A percentile compares a stretch with the other conserved stretches of the same genome.
phyloP scores from a whole-genome alignment of 352 stramenopile genomes.

The Phytophthora capsici region DNA sequence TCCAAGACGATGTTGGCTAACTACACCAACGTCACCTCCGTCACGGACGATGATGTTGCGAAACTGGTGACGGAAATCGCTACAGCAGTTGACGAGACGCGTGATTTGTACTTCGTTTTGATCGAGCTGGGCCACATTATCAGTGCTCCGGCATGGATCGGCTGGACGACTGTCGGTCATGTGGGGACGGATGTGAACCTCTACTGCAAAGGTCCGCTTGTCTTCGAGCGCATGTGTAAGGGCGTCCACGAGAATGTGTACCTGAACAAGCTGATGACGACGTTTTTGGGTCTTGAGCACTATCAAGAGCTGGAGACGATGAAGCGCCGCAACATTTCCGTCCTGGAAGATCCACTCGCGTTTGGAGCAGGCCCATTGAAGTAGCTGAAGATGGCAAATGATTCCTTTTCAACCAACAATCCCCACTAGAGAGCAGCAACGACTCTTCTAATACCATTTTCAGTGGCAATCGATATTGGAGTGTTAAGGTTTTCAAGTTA shows the following conservation, averaged over 20 bases:
- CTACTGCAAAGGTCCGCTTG: conserved; percentile 67
- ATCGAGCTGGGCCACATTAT: conserved; percentile 60
- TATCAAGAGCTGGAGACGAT: conserved; percentile 64
- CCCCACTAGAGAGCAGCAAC: too few relatives aligned
- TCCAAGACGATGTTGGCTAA: conserved; percentile 47
- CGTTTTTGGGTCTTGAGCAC: conserved; percentile 68
- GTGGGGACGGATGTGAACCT: conserved; percentile 77
- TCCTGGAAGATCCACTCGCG: conserved; percentile 29
- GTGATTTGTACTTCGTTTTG: conserved; percentile 49
- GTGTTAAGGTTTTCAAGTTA: too few relatives aligned
- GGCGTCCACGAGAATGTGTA: conserved; percentile 73
- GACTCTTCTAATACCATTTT: too few relatives aligned
- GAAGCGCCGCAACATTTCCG: conserved; percentile 49
- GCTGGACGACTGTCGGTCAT: conserved; percentile 70
- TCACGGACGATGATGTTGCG: conserved; percentile 34
- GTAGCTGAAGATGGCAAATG: too few relatives aligned
- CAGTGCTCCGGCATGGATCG: conserved; percentile 47
- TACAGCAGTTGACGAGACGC: conserved; percentile 47
- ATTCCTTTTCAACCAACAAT: too few relatives aligned
- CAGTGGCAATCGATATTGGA: too few relatives aligned
- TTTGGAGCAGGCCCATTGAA: conserved; percentile 36
- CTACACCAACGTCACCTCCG: conserved; percentile 60
- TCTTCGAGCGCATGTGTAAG: conserved; percentile 71
- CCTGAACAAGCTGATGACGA: conserved; percentile 81
- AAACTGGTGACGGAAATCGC: conserved; percentile 47